Evolutionary conservation across 306 rosid species (phyloP), one percentile per base, ranked within the genome.

Genomic region (Trifolium subterraneum): DNA sequence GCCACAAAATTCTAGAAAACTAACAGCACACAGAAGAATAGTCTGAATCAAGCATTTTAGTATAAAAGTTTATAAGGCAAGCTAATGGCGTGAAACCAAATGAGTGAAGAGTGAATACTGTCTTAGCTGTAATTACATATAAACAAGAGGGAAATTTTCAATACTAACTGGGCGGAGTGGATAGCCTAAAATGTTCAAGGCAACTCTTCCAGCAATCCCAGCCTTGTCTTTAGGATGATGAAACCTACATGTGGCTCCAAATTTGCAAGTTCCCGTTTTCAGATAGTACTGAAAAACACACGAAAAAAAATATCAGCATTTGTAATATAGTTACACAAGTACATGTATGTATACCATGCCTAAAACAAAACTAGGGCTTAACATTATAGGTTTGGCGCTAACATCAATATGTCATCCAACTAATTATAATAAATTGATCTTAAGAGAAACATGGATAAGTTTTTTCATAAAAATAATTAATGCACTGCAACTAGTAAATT

Each of bases 171-270:
- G 91, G 73, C 98, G 97, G 79, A 91, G 94, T 44, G 98, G 98
- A 81, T 88, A 93, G 88, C 98, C 98, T 81, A 89, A 80, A 67
- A 86, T 84, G 79, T 93, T 93, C 79, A 93, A 84, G 70, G 94
- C 85, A 81, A 88, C 98, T 89, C 97, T 85, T 89, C 97, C 98
- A 70, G 96, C 87, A 65, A 89, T 80, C 78, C 98, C 98, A 8
- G 96, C 98, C 81, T 87, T 91, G 84, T 93, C 98, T 89, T 93
- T 84, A 64, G 98, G 97, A 80, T 93, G 97, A 83, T 93, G 90
- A 89, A 91, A 93, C 84, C 92, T 91, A 92, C 98, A 93, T 9
- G 98, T 91, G 39, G 98, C 93, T 82, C 98, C 98, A 79, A 93
- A 93, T 88, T 91, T 93, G 91, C 98, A 93, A 70, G 96, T 93